Percentiles rank a stretch among this genome's conserved stretches.
phyloP scores from a whole-genome alignment of 192 early-diverging fungal genomes.

The Rhizophlyctis rosea region DNA sequence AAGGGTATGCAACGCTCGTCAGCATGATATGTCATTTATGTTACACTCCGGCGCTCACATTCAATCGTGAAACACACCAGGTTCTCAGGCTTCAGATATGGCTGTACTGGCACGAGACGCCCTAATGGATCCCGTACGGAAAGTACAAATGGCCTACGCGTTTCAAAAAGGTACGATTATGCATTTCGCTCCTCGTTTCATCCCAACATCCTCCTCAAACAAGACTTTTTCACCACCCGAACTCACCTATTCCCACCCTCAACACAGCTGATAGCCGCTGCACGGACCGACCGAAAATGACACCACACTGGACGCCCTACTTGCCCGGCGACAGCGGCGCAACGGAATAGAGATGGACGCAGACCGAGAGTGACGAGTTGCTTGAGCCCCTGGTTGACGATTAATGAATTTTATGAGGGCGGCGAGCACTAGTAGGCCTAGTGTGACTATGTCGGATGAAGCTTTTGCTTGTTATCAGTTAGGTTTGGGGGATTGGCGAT shows the following conservation, averaged over 20 bases:
- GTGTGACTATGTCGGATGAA: too few relatives aligned
- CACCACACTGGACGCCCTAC: constrained; percentile 80
- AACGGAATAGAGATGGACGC: constrained; percentile 84
- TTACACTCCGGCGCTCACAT: too few relatives aligned
- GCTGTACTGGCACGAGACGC: constrained; percentile 92
- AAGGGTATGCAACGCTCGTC: constrained; percentile 69
- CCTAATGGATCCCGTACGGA: constrained; percentile 94
- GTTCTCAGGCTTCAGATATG: constrained; percentile 95
- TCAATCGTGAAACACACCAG: too few relatives aligned
- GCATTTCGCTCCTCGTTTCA: constrained; percentile 5
- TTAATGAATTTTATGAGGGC: constrained; percentile 85
- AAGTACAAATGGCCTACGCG: constrained; percentile 91
- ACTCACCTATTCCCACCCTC: too few relatives aligned
- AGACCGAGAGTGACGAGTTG: constrained; percentile 79
- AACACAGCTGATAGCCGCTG: constrained; percentile 61
- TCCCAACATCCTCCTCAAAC: neutral
- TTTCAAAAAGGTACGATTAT: constrained; percentile 83
- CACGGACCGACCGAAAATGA: constrained; percentile 53
- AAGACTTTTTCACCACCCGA: constrained; percentile 11
- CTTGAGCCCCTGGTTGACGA: constrained; percentile 87
- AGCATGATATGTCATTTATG: neutral
- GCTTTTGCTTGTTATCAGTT: too few relatives aligned
- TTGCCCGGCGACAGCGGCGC: constrained; percentile 89
- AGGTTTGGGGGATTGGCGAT: too few relatives aligned
- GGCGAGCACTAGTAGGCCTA: constrained; percentile 69